Base-by-base conservation (phyloP, 2,329 filamentous ascomycete species). In the Saccharata proteae region DNA sequence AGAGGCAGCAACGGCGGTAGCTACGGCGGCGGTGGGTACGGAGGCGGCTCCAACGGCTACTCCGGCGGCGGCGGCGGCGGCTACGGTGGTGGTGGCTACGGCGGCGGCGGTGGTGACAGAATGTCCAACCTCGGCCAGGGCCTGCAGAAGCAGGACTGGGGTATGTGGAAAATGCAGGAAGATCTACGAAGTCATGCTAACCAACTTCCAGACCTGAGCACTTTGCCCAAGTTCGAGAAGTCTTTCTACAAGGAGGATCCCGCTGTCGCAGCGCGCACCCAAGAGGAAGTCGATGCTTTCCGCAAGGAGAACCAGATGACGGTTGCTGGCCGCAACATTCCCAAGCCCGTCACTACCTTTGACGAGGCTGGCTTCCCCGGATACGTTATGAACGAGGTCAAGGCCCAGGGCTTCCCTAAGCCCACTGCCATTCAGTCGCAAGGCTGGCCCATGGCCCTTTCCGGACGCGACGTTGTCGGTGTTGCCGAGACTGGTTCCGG, bases 401-500 rank as follows among this genome's bases (percentile, higher is more conserved):
- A 98, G 74, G 82, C 85, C 15, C 88, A 96, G 63, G 90, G 90
- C 26, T 98, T 98, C 62, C 74, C 80, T 40, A 80, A 78, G 34
- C 90, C 90, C 22, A 98, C 90, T 24, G 79, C 90, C 41, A 96
- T 98, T 58, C 90, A 98, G 63, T 92, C 88, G 12, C 90, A 96
- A 59, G 90, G 90, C 41, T 96, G 90, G 90, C 90, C 90, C 40
- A 96, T 96, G 90, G 86, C 90, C 53, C 77, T 98, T 30, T 92
- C 88, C 46, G 90, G 90, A 65, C 88, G 90, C 47, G 90, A 98
- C 57, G 88, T 96, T 38, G 88, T 96, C 50, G 90, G 90, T 76
- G 93, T 98, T 65, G 90, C 90, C 49, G 90, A 98, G 70, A 98
- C 90, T 37, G 90, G 90, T 58, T 98, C 90, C 43, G 90, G 90